These are phyloP conservation scores for Penicillium argentinense DNA, from an alignment of 495 filamentous ascomycete genomes.

Conservation along the genomic window DNA sequence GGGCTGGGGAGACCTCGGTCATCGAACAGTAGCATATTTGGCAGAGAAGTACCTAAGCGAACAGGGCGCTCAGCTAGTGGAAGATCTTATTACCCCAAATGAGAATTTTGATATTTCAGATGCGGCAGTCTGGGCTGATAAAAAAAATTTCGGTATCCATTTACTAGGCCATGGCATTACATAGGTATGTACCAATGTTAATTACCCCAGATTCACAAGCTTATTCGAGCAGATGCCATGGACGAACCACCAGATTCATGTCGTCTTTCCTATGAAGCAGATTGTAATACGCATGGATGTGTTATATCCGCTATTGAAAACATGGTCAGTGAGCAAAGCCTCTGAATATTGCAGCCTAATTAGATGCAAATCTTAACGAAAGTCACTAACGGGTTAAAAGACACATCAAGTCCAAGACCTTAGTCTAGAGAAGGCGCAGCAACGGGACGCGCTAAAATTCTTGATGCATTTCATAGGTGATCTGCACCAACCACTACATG, in stretches of 20 bases:
- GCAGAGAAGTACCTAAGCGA: background rate
- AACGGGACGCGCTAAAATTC: slow-evolving; percentile 6
- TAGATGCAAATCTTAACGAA: no score
- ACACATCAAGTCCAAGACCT: slow-evolving; percentile 1
- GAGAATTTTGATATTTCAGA: background rate
- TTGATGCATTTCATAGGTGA: slow-evolving; percentile 14
- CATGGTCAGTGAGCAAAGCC: background rate
- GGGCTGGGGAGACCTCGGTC: background rate
- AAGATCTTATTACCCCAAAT: background rate
- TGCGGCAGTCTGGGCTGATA: background rate
- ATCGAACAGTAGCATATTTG: background rate
- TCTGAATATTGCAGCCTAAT: background rate
- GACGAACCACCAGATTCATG: background rate
- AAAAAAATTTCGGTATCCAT: background rate
- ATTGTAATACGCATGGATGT: background rate
- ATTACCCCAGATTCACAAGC: background rate
- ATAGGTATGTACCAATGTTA: background rate
- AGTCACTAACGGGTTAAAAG: background rate
- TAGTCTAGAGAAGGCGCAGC: slow-evolving; percentile 5
- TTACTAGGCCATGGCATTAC: background rate
- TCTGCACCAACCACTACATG: slow-evolving; percentile 12
- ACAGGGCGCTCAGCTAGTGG: background rate
- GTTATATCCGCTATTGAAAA: background rate
- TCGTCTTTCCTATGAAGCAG: background rate
- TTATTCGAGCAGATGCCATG: background rate